Conservation (phyloP, 2,329 filamentous ascomycete species). For the Exophiala oligosperma region DNA sequence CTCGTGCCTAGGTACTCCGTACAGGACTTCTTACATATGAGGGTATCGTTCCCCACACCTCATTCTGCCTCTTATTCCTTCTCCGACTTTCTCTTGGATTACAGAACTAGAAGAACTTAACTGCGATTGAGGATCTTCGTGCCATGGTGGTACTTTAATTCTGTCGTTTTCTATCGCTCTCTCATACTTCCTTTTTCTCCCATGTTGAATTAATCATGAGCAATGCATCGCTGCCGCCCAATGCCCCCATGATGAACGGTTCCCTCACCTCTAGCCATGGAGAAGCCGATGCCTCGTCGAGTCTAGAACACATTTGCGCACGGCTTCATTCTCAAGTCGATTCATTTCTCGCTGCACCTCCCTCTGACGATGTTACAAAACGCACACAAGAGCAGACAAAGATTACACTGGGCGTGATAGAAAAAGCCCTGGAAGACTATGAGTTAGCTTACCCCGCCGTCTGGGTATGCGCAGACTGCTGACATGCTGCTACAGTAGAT, state of each 20-base stretch:
- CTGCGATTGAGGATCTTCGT: no score
- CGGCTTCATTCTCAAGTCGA: constrained; percentile 60
- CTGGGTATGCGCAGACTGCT: neutral
- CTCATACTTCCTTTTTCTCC: neutral
- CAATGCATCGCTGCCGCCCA: constrained; percentile 30
- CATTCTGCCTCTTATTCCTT: neutral
- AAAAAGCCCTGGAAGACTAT: constrained; percentile 73
- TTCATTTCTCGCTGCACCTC: constrained; percentile 63
- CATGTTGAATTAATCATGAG: constrained; percentile 17
- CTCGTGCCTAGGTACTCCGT: no score
- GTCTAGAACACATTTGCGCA: constrained; percentile 63
- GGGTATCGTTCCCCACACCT: constrained; percentile 4
- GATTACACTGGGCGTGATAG: constrained; percentile 70
- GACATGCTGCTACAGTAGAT: constrained; percentile 46
- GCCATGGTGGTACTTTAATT: neutral
- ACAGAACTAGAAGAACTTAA: no score
- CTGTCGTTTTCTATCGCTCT: neutral
- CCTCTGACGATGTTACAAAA: constrained; percentile 56
- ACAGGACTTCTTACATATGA: neutral
- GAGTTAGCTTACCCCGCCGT: constrained; percentile 53
- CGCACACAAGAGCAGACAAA: constrained; percentile 73
- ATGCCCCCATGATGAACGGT: constrained; percentile 30
- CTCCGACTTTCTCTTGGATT: neutral
- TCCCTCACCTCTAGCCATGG: constrained; percentile 19
- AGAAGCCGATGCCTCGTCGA: constrained; percentile 28